A percentile compares a stretch with the other conserved stretches of the same genome.
Conservation (phyloP, 352 stramenopile genomes). For the Globisporangium nodosum region DNA sequence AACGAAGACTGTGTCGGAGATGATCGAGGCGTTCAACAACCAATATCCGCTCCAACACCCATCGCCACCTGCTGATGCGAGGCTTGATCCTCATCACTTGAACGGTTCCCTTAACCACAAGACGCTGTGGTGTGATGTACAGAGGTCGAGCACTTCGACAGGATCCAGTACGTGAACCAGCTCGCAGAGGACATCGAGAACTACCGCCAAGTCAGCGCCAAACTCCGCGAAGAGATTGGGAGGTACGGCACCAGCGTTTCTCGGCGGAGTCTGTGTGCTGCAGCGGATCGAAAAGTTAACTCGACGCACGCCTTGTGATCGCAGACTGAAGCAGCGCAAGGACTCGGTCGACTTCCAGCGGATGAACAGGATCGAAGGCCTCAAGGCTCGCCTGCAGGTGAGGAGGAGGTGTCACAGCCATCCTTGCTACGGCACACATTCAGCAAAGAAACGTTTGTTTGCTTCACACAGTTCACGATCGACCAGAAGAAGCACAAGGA, state of each 20-base stretch:
- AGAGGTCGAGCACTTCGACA: slow-evolving; percentile 75
- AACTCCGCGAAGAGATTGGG: slow-evolving; percentile 73
- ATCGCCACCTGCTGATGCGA: not conserved
- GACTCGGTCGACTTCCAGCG: slow-evolving; percentile 75
- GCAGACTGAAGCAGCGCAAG: slow-evolving; percentile 76
- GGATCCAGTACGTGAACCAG: slow-evolving; percentile 79
- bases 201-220: slow-evolving; percentile 57
- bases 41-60: slow-evolving; percentile 41
- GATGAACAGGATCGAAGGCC: slow-evolving; percentile 65
- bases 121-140: slow-evolving; percentile 11
- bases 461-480: slow-evolving; percentile 20
- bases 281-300: not conserved
- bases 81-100: not conserved
- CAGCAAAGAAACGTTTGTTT: not conserved
- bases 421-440: too few species aligned
- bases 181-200: slow-evolving; percentile 79
- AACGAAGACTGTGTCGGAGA: slow-evolving; percentile 69
- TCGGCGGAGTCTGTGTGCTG: not conserved
- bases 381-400: slow-evolving; percentile 56
- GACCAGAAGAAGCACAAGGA: slow-evolving; percentile 79
- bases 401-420: too few species aligned
- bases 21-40: slow-evolving; percentile 84
- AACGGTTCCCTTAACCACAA: not conserved
- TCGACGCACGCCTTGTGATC: too few species aligned
- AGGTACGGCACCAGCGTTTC: slow-evolving; percentile 31